Evolutionary conservation across 2,329 filamentous ascomycete species (phyloP), one percentile per base, ranked within the genome.

Genomic region (Dactylellina cionopaga): DNA sequence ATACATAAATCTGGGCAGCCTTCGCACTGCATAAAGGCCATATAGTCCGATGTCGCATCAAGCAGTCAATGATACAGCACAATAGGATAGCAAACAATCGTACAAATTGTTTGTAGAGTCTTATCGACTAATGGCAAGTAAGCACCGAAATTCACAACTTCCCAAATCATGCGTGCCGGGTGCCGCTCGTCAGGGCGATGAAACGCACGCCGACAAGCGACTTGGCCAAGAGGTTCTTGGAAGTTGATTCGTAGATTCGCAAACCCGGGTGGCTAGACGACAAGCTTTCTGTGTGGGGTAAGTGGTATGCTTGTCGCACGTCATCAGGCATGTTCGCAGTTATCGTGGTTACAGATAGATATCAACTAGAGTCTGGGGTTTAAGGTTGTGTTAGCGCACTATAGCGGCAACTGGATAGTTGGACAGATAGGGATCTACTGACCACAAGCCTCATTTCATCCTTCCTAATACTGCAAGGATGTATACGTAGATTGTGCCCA

Each of bases 241-340:
- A 58, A 71, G 49, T 22, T 56, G 51, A 59, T 64, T 71, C 37
- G 51, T 25, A 63, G 44, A 39, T n/a, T 25, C 4, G 27, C 24
- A 51, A 71, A 71, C 51, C 66, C 25, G 58, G 58, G 37, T 58
- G 66, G 58, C 22, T 19, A 19, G 17, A 27, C 11, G 41, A 63
- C 58, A 71, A 71, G 66, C 66, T 71, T 71, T 71, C 66, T 58
- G 4, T 52, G 66, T 56, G 58, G 66, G 37, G 66, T 46, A 54
- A 39, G 43, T 44, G 55, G 29, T 31, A 35, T 39, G 39, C 43
- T 63, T 58, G 58, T 64, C 58, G 66, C 58, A 71, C 66, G 66
- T 71, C 66, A 71, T 59, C 35, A 19, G 17, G 49, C 66, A 46
- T 59, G 11, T 31, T 51, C 43, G 27, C 35, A 17, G 33, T 43